A percentile compares a stretch with the other conserved stretches of the same genome.
phyloP scores from a whole-genome alignment of 2,329 filamentous ascomycete genomes.

The Fusarium robinianum region DNA sequence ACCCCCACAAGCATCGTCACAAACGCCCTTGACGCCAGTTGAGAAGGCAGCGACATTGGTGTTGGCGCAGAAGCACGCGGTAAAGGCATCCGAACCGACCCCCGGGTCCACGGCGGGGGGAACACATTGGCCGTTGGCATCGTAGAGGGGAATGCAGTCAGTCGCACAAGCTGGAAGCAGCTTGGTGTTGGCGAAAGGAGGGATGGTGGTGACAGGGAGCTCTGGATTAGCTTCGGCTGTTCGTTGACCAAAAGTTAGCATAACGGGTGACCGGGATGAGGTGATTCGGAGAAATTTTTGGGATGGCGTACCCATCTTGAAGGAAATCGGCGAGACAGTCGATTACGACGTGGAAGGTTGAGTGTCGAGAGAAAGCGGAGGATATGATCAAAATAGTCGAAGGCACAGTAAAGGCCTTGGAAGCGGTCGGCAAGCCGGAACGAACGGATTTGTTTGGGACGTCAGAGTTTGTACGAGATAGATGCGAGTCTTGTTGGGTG shows the following conservation, averaged over 20 bases:
- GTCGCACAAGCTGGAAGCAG: constrained; percentile 65
- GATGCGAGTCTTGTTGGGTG: background rate
- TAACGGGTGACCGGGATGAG: constrained; percentile 12
- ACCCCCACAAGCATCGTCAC: constrained; percentile 60
- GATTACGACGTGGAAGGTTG: too few species aligned
- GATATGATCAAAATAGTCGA: constrained; percentile 8
- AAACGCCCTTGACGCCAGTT: constrained; percentile 61
- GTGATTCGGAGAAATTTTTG: constrained; percentile 31
- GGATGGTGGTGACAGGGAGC: constrained; percentile 53
- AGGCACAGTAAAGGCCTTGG: background rate
- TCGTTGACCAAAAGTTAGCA: constrained; percentile 22
- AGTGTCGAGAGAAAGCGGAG: constrained; percentile 13
- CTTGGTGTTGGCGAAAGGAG: constrained; percentile 53
- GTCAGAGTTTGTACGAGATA: background rate
- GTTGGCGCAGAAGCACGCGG: constrained; percentile 75
- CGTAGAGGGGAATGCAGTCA: constrained; percentile 63
- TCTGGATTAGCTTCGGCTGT: constrained; percentile 13
- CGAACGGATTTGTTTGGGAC: background rate
- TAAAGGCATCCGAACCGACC: constrained; percentile 58
- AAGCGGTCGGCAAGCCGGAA: constrained; percentile 8
- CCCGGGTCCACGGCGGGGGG: constrained; percentile 56
- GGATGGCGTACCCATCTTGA: constrained; percentile 46
- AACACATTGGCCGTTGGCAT: constrained; percentile 74
- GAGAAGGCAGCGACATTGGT: constrained; percentile 62
- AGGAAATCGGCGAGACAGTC: too few species aligned